phyloP scores from a whole-genome alignment of 148 eudicot species.

The Vaccinium myrtillus region DNA sequence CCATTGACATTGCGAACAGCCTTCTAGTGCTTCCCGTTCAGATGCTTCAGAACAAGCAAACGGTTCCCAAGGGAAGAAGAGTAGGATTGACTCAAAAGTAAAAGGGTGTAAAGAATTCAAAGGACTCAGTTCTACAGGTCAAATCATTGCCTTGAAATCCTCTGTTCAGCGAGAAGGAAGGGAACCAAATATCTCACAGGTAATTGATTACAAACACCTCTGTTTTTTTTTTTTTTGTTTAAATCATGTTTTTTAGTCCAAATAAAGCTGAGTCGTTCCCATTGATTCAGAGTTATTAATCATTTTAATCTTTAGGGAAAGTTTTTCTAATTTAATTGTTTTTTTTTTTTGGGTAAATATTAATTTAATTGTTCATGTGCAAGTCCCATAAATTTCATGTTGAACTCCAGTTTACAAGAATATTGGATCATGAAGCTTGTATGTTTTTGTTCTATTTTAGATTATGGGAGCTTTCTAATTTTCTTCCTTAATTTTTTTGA shows the following conservation, averaged over 20 bases:
- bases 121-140: neutral
- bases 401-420: neutral
- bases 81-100: neutral
- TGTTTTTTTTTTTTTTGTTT: neutral
- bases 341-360: no score
- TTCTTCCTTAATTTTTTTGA: neutral
- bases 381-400: neutral
- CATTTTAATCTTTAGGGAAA: neutral
- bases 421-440: neutral
- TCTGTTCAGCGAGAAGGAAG: neutral
- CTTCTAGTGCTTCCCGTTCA: slow-evolving; percentile 14
- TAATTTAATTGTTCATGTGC: neutral
- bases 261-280: neutral
- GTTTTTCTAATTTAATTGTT: neutral
- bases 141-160: slow-evolving; percentile 3
- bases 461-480: neutral
- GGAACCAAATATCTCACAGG: slow-evolving; percentile 1
- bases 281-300: neutral
- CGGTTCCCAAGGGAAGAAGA: neutral
- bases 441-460: neutral
- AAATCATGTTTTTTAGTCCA: neutral
- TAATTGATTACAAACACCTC: slow-evolving; percentile 10
- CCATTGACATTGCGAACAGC: slow-evolving; percentile 2
- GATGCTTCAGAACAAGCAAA: slow-evolving; percentile 11
- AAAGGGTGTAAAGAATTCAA: neutral